Evolutionary conservation across 495 filamentous ascomycete species (phyloP).

Genomic region (Elaphomyces granulatus): DNA sequence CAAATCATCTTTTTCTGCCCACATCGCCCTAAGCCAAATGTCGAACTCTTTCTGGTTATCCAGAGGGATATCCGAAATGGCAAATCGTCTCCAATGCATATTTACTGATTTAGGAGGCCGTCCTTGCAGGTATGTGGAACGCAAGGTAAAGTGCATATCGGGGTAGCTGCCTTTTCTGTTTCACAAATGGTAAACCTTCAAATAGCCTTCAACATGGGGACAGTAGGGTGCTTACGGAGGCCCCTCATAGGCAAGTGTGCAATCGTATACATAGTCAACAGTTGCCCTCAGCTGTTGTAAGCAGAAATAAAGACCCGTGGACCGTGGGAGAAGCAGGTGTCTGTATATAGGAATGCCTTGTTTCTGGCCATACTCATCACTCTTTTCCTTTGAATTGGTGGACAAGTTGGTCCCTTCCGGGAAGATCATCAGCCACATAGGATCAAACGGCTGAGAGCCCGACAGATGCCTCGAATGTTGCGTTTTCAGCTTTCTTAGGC

Average conservation of each 20-base stretch:
- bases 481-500: slow-evolving; percentile 43
- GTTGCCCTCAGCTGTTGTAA: slow-evolving; percentile 44
- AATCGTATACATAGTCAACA: slow-evolving; percentile 54
- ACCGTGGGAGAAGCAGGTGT: slow-evolving; percentile 46
- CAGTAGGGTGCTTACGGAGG: slow-evolving; percentile 38
- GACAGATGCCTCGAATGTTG: slow-evolving; percentile 36
- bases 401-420: slow-evolving; percentile 56
- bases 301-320: slow-evolving; percentile 50
- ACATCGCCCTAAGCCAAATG: slow-evolving; percentile 42
- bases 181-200: not conserved
- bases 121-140: slow-evolving; percentile 47
- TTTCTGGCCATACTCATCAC: slow-evolving; percentile 42
- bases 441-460: slow-evolving; percentile 36
- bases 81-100: slow-evolving; percentile 54
- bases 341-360: slow-evolving; percentile 34
- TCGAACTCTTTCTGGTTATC: slow-evolving; percentile 42
- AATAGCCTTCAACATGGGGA: not conserved
- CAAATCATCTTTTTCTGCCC: slow-evolving; percentile 49
- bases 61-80: slow-evolving; percentile 42
- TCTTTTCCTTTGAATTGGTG: slow-evolving; percentile 40
- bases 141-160: slow-evolving; percentile 52
- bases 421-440: slow-evolving; percentile 60
- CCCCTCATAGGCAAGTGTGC: slow-evolving; percentile 54
- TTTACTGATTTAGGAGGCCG: slow-evolving; percentile 56
- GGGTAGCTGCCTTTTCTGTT: slow-evolving; percentile 43